These are phyloP conservation scores for Lactarius pseudohatsudake DNA, from an alignment of 768 basidiomycete genomes.

Conservation along the genomic window DNA sequence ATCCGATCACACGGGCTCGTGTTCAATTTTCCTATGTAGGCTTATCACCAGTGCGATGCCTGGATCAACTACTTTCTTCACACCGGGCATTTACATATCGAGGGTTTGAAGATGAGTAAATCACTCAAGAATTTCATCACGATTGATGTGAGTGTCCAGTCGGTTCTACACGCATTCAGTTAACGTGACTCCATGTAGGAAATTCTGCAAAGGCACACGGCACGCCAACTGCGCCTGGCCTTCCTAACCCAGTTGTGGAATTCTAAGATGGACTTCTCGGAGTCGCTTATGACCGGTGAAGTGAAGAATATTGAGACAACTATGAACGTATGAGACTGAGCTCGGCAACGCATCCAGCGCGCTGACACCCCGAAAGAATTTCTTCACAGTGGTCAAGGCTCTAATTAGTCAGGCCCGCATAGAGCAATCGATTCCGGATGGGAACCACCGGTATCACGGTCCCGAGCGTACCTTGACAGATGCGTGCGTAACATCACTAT, in stretches of 20 bases:
- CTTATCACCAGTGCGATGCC: constrained; percentile 84
- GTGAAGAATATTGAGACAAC: constrained; percentile 80
- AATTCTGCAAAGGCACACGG: constrained; percentile 76
- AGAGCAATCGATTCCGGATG: constrained; percentile 52
- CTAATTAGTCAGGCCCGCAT: constrained; percentile 59
- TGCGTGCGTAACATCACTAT: constrained; percentile 45
- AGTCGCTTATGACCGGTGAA: constrained; percentile 85
- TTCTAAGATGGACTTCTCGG: constrained; percentile 91
- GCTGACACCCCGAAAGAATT: constrained; percentile 60
- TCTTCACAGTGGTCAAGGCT: constrained; percentile 87
- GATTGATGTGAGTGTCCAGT: constrained; percentile 63
- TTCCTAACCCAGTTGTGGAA: constrained; percentile 94
- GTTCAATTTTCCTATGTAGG: constrained; percentile 47
- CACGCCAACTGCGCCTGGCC: constrained; percentile 86
- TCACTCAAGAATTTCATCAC: constrained; percentile 99
- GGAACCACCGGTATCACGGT: constrained; percentile 61
- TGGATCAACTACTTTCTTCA: constrained; percentile 99
- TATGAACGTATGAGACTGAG: constrained; percentile 65
- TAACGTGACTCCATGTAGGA: constrained; percentile 52
- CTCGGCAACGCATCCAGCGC: background rate
- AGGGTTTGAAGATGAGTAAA: constrained; percentile 99
- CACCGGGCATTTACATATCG: constrained; percentile 97
- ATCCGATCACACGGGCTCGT: constrained; percentile 10
- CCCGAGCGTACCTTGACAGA: constrained; percentile 67
- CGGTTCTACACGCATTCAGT: constrained; percentile 15